Percentiles rank a stretch among this genome's conserved stretches.
Conservation (phyloP, 2,329 filamentous ascomycete genomes). For the Tolypocladium paradoxum region DNA sequence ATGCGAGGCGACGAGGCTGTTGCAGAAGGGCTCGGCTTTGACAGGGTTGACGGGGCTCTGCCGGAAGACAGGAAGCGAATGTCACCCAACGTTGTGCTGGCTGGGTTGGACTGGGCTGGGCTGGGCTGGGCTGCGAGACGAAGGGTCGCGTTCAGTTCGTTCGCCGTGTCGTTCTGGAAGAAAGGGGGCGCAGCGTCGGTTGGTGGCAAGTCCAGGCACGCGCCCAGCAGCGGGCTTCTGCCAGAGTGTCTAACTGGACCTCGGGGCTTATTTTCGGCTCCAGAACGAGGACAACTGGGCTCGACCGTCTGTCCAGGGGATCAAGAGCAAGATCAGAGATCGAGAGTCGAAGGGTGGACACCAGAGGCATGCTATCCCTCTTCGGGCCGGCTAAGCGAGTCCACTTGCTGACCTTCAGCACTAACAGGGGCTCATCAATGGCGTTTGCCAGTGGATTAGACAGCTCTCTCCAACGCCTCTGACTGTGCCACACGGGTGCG, state of each 20-base stretch:
- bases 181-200: neutral
- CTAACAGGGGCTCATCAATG: neutral
- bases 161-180: neutral
- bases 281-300: neutral
- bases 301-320: neutral
- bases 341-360: neutral
- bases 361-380: neutral
- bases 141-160: neutral
- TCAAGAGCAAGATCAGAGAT: neutral
- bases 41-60: neutral
- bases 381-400: neutral
- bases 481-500: neutral
- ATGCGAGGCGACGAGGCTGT: conserved; percentile 1
- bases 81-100: neutral
- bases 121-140: neutral
- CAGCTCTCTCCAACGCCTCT: neutral
- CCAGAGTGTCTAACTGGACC: neutral
- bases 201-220: neutral
- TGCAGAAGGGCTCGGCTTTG: neutral
- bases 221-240: neutral
- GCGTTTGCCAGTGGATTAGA: neutral
- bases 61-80: neutral
- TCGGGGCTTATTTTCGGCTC: neutral
- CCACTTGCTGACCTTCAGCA: neutral
- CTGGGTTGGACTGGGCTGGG: neutral